A percentile compares a stretch with the other conserved stretches of the same genome.
Conservation (phyloP, 139 green algal species). For the Eudorina sp. region DNA sequence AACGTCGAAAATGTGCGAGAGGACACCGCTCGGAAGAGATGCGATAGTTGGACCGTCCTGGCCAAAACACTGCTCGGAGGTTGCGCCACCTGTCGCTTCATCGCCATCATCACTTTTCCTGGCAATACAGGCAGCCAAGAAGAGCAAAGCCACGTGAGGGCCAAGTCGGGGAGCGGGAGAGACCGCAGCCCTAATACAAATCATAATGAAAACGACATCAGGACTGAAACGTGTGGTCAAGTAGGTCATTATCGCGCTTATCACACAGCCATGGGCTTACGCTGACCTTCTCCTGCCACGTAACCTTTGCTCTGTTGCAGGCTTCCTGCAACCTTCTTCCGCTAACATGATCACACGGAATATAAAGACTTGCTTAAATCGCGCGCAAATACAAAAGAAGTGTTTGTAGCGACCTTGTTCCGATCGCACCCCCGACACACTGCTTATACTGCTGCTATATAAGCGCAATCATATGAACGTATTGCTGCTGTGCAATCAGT, state of each 20-base stretch:
- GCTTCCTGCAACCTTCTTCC: neutral
- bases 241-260: neutral
- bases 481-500: no score
- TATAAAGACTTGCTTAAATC: no score
- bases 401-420: no score
- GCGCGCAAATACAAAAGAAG: no score
- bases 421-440: no score
- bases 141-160: no score
- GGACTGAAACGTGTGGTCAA: neutral
- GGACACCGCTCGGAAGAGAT: neutral
- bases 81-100: constrained; percentile 14
- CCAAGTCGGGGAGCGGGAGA: neutral
- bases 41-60: neutral
- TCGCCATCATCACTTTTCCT: neutral
- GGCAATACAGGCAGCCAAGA: neutral
- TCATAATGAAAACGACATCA: neutral
- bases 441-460: no score
- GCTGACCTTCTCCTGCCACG: neutral
- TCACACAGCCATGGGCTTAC: neutral
- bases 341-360: no score
- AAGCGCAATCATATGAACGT: no score
- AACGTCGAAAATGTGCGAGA: neutral
- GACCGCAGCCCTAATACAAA: neutral
- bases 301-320: neutral
- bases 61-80: neutral